phyloP scores from a whole-genome alignment of 768 basidiomycete species.

The Gloeopeniophorella convolvens region DNA sequence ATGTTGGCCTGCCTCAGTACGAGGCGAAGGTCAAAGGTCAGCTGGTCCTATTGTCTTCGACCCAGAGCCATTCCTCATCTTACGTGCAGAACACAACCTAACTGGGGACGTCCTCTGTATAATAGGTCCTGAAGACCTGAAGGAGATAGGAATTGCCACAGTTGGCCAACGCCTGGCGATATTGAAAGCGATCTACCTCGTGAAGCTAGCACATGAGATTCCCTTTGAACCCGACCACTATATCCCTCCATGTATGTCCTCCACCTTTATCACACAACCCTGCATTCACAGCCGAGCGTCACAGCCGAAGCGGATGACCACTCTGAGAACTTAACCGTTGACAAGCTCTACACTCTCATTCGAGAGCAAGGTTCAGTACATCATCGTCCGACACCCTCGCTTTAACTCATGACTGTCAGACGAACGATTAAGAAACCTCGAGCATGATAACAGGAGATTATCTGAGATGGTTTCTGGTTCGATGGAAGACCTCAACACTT shows the following conservation, averaged over 20 bases:
- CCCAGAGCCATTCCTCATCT: slow-evolving; percentile 5
- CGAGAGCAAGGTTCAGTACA: slow-evolving; percentile 61
- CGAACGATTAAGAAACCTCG: slow-evolving; percentile 59
- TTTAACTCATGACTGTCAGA: slow-evolving; percentile 35
- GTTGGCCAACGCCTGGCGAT: slow-evolving; percentile 90
- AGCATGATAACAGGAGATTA: slow-evolving; percentile 72
- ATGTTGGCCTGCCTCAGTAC: slow-evolving; percentile 81
- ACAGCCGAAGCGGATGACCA: slow-evolving; percentile 56
- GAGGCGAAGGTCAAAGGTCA: slow-evolving; percentile 74
- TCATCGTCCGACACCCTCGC: background rate
- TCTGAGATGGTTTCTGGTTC: slow-evolving; percentile 55
- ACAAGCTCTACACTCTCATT: slow-evolving; percentile 58
- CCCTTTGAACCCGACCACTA: slow-evolving; percentile 81
- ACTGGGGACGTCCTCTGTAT: slow-evolving; percentile 84
- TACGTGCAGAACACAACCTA: slow-evolving; percentile 73
- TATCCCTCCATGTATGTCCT: slow-evolving; percentile 75
- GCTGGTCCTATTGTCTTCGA: slow-evolving; percentile 24
- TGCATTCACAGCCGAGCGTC: background rate
- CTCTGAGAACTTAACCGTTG: slow-evolving; percentile 48
- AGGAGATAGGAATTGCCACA: slow-evolving; percentile 80
- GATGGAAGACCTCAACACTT: slow-evolving; percentile 54
- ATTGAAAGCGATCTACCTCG: slow-evolving; percentile 84
- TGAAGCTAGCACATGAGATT: slow-evolving; percentile 80
- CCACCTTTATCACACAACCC: background rate
- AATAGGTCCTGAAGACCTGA: slow-evolving; percentile 78